phyloP scores from a whole-genome alignment of 148 eudicot genomes.

The Nyssa sinensis region DNA sequence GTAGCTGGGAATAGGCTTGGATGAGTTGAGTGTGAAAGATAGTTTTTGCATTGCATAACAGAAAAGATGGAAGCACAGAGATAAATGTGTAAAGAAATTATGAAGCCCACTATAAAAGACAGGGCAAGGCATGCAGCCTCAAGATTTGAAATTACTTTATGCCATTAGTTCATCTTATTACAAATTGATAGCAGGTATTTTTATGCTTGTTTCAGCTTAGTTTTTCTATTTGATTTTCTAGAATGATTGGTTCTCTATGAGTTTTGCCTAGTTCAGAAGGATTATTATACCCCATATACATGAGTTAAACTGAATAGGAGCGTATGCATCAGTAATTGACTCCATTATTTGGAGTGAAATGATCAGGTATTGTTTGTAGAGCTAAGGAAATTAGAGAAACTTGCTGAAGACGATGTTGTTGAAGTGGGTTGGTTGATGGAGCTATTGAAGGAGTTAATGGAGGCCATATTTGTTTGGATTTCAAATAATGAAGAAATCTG shows the following conservation, averaged over 20 bases:
- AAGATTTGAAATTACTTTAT: background rate
- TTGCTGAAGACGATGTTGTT: slow-evolving; percentile 28
- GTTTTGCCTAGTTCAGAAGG: background rate
- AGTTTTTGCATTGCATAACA: background rate
- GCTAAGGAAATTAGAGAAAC: slow-evolving; percentile 38
- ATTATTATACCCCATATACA: too few relatives aligned
- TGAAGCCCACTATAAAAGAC: background rate
- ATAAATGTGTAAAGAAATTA: background rate
- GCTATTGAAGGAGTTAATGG: slow-evolving; percentile 33
- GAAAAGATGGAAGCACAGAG: background rate
- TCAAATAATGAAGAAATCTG: slow-evolving; percentile 26
- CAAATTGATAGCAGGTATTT: background rate
- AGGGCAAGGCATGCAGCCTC: background rate
- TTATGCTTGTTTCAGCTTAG: background rate
- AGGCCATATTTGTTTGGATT: slow-evolving; percentile 33
- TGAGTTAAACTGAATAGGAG: background rate
- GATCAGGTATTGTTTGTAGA: slow-evolving; percentile 39
- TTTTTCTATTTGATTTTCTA: slow-evolving; percentile 1
- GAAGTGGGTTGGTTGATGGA: slow-evolving; percentile 34
- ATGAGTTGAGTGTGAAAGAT: background rate
- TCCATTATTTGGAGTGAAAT: slow-evolving; percentile 11
- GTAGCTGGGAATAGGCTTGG: background rate
- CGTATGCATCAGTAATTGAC: background rate
- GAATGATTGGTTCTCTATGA: background rate
- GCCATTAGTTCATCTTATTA: background rate